Evolutionary conservation across 2,329 filamentous ascomycete species (phyloP), one percentile per base, ranked within the genome.

Genomic region (Clarireedia hainanense): DNA sequence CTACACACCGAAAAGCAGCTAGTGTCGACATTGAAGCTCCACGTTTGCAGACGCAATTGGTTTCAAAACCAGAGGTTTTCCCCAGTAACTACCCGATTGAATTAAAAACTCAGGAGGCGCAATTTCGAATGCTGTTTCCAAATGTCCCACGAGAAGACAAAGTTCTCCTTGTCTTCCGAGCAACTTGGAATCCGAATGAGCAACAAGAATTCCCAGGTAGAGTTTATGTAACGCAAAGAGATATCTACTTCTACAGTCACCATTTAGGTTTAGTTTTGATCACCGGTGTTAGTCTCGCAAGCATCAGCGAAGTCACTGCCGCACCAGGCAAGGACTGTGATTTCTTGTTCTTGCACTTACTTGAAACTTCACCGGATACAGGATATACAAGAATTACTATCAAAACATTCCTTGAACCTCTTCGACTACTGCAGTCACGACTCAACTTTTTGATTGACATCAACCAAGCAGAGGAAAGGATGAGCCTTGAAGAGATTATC

Each of bases 171-270:
- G 94, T 99, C 2, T 97, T 97, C 73, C 83, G 91, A 47, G 92
- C 91, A 15, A 89, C 90, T 0, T 99, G 94, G 68, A 86, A 83
- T 64, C 83, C 84, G 1, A 86, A 84, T 62, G 84, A 88, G 53
- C 80, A 84, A 63, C 85, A 88, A 70, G 85, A 88, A 58, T 89
- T 97, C 58, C 85, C 86, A 7, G 86, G 94, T 0, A 83, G 94
- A 52, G 84, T 95, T 24, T 99, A 95, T 69, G 85, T 96, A 58
- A 97, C 92, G 0, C 79, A 86, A 0, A 84, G 86, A 59, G 88
- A 91, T 61, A 84, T 99, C 69, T 97, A 95, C 71, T 97, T 99
- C 68, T 99, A 96, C 72, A 95, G 91, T 64, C 88, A 97, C 67
- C 89, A 96, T 67, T 84, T 96, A 69, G 94, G 94, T 5, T 79